phyloP scores from a whole-genome alignment of 2,329 filamentous ascomycete genomes.

The Fusarium torreyae region DNA sequence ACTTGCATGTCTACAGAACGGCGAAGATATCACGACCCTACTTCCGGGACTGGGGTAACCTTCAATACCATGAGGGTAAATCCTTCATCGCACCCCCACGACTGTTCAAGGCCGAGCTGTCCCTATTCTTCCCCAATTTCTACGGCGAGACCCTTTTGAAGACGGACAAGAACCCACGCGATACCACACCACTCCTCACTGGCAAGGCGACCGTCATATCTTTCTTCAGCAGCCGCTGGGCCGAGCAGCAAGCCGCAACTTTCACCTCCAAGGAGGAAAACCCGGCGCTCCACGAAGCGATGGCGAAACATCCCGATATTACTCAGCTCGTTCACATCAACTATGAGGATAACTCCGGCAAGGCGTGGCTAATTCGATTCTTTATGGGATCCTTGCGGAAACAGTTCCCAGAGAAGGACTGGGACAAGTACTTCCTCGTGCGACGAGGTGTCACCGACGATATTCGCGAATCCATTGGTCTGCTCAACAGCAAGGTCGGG shows the following conservation, averaged over 20 bases:
- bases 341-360: conserved; percentile 84
- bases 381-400: conserved; percentile 70
- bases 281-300: conserved; percentile 74
- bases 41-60: conserved; percentile 94
- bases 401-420: conserved; percentile 66
- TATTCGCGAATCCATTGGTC: conserved; percentile 73
- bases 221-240: conserved; percentile 89
- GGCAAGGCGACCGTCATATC: conserved; percentile 84
- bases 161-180: conserved; percentile 62
- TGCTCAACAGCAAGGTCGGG: conserved; percentile 92
- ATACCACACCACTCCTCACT: conserved; percentile 82
- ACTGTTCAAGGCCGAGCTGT: conserved; percentile 85
- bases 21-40: conserved; percentile 87
- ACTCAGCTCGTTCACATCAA: conserved; percentile 91
- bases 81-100: conserved; percentile 88
- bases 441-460: conserved; percentile 71
- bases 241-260: conserved; percentile 81
- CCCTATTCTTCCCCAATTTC: conserved; percentile 95
- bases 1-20: conserved; percentile 64
- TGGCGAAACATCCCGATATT: conserved; percentile 67
- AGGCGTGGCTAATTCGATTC: conserved; percentile 70
- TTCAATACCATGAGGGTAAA: conserved; percentile 88
- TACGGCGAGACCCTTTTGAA: conserved; percentile 82
- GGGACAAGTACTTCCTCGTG: conserved; percentile 75
- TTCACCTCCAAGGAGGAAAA: conserved; percentile 79